Evolutionary conservation across 352 stramenopile species (phyloP), one percentile per base, ranked within the genome.

Genomic region (Phytophthora macrochlamydospora): DNA sequence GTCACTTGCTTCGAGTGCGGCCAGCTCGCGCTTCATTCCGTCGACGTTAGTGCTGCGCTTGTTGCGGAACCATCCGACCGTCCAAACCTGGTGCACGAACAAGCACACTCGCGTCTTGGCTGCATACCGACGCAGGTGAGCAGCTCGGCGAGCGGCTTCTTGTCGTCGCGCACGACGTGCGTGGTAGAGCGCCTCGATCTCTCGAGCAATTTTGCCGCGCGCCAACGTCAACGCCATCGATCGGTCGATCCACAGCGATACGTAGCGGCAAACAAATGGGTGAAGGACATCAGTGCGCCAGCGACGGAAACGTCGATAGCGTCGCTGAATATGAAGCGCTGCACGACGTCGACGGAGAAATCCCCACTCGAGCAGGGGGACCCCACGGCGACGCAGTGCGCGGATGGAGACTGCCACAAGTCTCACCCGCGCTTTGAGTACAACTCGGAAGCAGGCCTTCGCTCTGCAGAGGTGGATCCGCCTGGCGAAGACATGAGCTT

Each of bases 71-170:
- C 75, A 86, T 29, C 48, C 2, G 2, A 65, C 42, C 18, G 57
- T 71, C 78, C 78, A 86, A 0, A 67, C 53, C 38, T 71, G 51
- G 40, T 86, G 78, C 4, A 82, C 62, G 28, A 86, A 86, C 9
- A 81, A 31, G 52, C 72, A 71, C 3, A 86, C 73, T 6, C 71
- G 65, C 0, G 78, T 86, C 56, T 86, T 86, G 12, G 78, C 69
- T 9, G 37, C 60, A 73, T 73, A 86, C 2, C 78, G 72, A 35
- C 42, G 45, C 7, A 83, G 18, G 31, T 75, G 55, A 13, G n/a
- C 30, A 8, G 50, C 69, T 0, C 73, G 78, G 12, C 50, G 56
- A 30, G 42, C 35, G 9, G 51, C 67, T 29, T 60, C 40, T 29
- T 50, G 46, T 1, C 30, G 32, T n/a, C 50, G 59, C n/a, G 57